Evolutionary conservation across 305 asterid genomes (phyloP).

Genomic region (Petunia hybrid): DNA sequence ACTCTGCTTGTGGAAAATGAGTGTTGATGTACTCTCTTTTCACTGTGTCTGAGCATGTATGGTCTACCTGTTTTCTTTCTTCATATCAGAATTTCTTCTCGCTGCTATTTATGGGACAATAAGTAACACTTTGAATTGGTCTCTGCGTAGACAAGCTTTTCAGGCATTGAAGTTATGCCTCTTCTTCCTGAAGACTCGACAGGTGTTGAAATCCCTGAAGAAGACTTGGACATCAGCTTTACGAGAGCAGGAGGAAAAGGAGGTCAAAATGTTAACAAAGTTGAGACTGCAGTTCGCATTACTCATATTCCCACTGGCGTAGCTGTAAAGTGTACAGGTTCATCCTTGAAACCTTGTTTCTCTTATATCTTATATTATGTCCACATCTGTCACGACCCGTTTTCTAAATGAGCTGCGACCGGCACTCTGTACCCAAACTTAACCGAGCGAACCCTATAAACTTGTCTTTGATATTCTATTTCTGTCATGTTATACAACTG

Average conservation of each 20-base stretch:
- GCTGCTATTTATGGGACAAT: background rate
- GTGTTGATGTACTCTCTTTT: background rate
- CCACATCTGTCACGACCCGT: background rate
- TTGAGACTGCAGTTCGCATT: slow-evolving; percentile 92
- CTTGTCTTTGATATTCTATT: too few species aligned
- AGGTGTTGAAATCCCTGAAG: slow-evolving; percentile 91
- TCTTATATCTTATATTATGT: background rate
- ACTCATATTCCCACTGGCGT: slow-evolving; percentile 96
- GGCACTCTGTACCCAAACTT: too few species aligned
- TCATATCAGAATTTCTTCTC: background rate
- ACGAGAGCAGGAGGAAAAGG: slow-evolving; percentile 97
- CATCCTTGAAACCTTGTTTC: slow-evolving; percentile 31
- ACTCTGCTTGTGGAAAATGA: background rate
- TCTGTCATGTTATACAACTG: too few species aligned
- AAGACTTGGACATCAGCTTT: slow-evolving; percentile 82
- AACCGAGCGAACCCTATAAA: too few species aligned
- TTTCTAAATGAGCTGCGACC: too few species aligned
- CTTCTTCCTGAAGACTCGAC: slow-evolving; percentile 89
- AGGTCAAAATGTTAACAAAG: slow-evolving; percentile 94
- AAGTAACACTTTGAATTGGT: slow-evolving; percentile 31
- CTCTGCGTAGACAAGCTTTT: slow-evolving; percentile 85
- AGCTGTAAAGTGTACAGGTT: slow-evolving; percentile 90
- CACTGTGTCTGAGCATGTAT: slow-evolving; percentile 16
- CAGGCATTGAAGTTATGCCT: slow-evolving; percentile 97
- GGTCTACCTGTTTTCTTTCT: slow-evolving; percentile 18